Base-by-base conservation (phyloP, 208 protist species). In the Vickermania ingenoplastis region DNA sequence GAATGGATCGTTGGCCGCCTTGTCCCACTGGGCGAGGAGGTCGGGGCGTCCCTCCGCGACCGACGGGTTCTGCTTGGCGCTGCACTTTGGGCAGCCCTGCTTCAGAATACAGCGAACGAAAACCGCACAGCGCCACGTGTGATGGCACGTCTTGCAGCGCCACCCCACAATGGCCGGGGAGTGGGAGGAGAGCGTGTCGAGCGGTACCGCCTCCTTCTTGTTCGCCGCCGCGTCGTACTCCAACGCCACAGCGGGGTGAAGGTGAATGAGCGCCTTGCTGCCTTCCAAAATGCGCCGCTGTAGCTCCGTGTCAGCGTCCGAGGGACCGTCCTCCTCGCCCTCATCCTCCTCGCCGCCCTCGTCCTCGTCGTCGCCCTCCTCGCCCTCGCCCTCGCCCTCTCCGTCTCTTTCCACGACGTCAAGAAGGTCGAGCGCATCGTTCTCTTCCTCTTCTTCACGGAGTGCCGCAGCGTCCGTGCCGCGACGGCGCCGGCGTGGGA, bases 41-140 rank as follows among this genome's bases (percentile, higher is more conserved):
- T 83, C 73, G 0, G 79, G 79, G 14, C 71, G 54, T 57, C 26
- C 45, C n/a, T 26, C 31, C 21, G 61, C 69, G 41, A 93, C 31
- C 14, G 66, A 65, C 5, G 66, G 56, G 28, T 76, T 65, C 21
- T 57, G 59, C 49, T 23, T 41, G 14, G 66, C 65, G 22, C 68
- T 50, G 61, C 86, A 93, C 13, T 31, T 25, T 21, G 82, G 86
- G 69, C 86, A 93, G 29, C 61, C 67, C 30, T 71, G 86, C 45
- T 82, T 81, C 24, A 89, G 62, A 7, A 79, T 69, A 41, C 75
- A 85, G 3, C 86, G 86, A 51, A 89, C 68, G 61, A 93, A 89
- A 1, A 90, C 67, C 4, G 67, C 79, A 41, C 76, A 77, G n/a
- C 59, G 65, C 83, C 86, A 93, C 13, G 57, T 59, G 5, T 73